Conservation (phyloP, 768 basidiomycete species). For the Cyathus striatus region DNA sequence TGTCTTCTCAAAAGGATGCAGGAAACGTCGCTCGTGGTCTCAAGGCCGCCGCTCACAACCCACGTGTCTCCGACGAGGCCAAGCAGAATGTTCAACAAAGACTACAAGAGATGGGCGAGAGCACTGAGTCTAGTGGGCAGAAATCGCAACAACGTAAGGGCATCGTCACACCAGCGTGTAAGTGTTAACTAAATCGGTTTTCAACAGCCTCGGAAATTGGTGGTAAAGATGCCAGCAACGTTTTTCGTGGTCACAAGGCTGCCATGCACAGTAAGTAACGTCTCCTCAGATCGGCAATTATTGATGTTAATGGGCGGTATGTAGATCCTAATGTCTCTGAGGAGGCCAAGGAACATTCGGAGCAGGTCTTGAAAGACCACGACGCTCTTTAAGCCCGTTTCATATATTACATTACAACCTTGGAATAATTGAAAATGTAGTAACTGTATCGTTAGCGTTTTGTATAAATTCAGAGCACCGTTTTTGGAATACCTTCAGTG, state of each 20-base stretch:
- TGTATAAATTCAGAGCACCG: no score
- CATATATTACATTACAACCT: no score
- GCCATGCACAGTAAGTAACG: background rate
- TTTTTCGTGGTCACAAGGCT: background rate
- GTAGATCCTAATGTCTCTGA: background rate
- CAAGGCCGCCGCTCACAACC: slow-evolving; percentile 44
- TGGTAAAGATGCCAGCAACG: background rate
- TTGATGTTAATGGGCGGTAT: background rate
- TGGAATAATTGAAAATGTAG: no score
- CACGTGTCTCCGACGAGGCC: slow-evolving; percentile 42
- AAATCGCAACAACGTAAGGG: background rate
- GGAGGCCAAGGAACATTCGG: background rate
- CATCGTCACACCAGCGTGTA: no score
- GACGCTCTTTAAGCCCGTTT: background rate
- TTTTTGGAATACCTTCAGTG: no score
- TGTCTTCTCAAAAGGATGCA: slow-evolving; percentile 27
- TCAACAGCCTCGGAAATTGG: background rate
- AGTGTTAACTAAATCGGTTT: no score
- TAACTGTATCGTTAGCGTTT: no score
- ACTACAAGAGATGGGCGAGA: slow-evolving; percentile 26
- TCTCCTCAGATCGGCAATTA: background rate
- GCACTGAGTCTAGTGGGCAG: background rate
- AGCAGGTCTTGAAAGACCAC: background rate
- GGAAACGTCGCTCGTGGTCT: slow-evolving; percentile 44
- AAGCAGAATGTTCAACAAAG: slow-evolving; percentile 35